These are phyloP conservation scores for Telfairia occidentalis DNA, from an alignment of 331 rosid species.

Conservation along the genomic window DNA sequence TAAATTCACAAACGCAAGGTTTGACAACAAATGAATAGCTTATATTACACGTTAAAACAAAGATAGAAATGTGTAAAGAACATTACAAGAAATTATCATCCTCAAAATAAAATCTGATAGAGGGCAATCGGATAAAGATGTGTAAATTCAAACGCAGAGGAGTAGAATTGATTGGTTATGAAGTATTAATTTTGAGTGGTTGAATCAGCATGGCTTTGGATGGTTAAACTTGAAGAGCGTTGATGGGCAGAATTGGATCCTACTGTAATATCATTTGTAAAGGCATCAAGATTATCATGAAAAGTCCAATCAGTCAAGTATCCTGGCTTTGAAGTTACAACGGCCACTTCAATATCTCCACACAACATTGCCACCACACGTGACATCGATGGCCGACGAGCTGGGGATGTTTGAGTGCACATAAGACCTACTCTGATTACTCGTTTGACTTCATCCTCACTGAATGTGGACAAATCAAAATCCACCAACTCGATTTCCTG, in stretches of 20 bases:
- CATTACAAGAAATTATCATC: neutral
- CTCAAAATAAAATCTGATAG: neutral
- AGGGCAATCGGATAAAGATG: neutral
- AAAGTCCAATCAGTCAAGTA: conserved; percentile 52
- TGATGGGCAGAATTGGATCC: neutral
- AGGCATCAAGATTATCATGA: conserved; percentile 25
- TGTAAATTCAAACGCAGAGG: no score
- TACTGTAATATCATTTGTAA: neutral
- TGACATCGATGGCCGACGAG: conserved; percentile 55
- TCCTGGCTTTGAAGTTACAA: conserved; percentile 45
- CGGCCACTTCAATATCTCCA: conserved; percentile 50
- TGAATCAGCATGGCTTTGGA: neutral
- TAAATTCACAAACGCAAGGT: no score
- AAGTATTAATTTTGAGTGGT: neutral
- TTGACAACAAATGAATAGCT: neutral
- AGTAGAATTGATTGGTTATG: neutral
- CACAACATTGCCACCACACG: conserved; percentile 63
- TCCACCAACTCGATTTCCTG: conserved; percentile 33
- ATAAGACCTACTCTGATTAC: conserved; percentile 41
- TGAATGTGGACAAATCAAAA: conserved; percentile 26
- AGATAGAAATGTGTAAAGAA: neutral
- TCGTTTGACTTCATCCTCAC: conserved; percentile 38
- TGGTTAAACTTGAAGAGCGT: neutral
- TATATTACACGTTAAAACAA: neutral
- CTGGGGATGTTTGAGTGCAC: conserved; percentile 69